phyloP scores from a whole-genome alignment of 495 filamentous ascomycete species.

The Diplogelasinospora grovesii region DNA sequence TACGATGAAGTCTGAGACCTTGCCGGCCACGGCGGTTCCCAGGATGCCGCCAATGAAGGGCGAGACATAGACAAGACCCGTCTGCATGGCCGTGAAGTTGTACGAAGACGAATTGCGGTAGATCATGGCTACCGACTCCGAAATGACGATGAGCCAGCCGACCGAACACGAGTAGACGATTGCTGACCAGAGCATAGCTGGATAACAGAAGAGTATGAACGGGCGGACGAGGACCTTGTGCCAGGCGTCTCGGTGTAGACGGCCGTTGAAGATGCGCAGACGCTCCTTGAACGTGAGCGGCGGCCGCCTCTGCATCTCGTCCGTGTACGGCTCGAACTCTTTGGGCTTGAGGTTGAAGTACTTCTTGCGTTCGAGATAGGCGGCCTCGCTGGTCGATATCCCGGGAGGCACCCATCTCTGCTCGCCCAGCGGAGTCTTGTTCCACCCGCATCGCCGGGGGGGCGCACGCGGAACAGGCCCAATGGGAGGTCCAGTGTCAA shows the following conservation, averaged over 20 bases:
- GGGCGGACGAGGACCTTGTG: slow-evolving; percentile 66
- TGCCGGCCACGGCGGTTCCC: slow-evolving; percentile 85
- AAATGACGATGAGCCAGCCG: slow-evolving; percentile 93
- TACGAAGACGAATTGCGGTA: slow-evolving; percentile 62
- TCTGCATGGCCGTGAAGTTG: slow-evolving; percentile 70
- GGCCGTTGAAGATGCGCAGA: slow-evolving; percentile 68
- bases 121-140: slow-evolving; percentile 74
- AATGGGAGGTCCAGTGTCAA: too few species aligned
- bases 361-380: too few species aligned
- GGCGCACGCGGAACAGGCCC: too few species aligned
- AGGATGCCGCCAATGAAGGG: slow-evolving; percentile 86
- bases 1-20: slow-evolving; percentile 79
- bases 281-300: slow-evolving; percentile 63
- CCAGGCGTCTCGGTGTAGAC: slow-evolving; percentile 75
- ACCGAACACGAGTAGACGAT: slow-evolving; percentile 81
- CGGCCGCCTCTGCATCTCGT: slow-evolving; percentile 49
- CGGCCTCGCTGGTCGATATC: too few species aligned
- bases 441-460: too few species aligned
- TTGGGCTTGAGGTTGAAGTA: too few species aligned
- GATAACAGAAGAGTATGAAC: slow-evolving; percentile 81
- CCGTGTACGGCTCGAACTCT: slow-evolving; percentile 47
- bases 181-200: slow-evolving; percentile 84
- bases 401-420: too few species aligned
- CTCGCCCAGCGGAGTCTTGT: too few species aligned
- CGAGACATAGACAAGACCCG: slow-evolving; percentile 82